phyloP scores from a whole-genome alignment of 106 monocot genomes.

The Dendrobium nobile region DNA sequence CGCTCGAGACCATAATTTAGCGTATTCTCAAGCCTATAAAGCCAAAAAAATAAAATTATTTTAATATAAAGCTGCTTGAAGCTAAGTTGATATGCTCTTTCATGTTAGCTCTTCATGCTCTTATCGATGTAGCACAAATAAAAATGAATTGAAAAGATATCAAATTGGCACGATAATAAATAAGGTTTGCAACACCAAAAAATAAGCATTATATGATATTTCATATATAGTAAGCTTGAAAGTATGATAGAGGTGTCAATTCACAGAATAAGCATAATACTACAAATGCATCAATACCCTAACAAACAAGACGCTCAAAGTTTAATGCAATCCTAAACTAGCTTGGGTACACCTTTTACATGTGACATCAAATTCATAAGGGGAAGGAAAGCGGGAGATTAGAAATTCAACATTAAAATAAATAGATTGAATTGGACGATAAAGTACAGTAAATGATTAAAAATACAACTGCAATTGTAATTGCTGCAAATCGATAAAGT shows the following conservation, averaged over 20 bases:
- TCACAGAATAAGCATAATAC: not conserved
- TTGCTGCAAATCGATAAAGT: not conserved
- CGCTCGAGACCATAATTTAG: slow-evolving; percentile 87
- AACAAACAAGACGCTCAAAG: not conserved
- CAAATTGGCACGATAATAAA: not conserved
- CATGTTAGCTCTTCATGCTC: not conserved
- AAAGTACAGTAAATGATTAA: not conserved
- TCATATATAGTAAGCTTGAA: not conserved
- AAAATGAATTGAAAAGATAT: not conserved
- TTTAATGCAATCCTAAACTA: not conserved
- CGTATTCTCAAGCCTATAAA: slow-evolving; percentile 69
- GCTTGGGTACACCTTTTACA: not conserved
- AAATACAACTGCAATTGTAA: not conserved
- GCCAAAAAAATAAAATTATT: not conserved
- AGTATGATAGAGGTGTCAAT: not conserved
- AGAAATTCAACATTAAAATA: not conserved
- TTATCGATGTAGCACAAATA: not conserved
- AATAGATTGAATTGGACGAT: not conserved
- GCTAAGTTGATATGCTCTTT: not conserved
- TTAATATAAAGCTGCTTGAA: not conserved
- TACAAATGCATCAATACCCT: not conserved
- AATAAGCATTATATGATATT: not conserved
- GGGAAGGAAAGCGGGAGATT: not conserved
- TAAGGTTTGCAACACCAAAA: not conserved
- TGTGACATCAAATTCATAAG: not conserved